phyloP scores from a whole-genome alignment of 23 red algal species.

The Chondrus crispus region DNA sequence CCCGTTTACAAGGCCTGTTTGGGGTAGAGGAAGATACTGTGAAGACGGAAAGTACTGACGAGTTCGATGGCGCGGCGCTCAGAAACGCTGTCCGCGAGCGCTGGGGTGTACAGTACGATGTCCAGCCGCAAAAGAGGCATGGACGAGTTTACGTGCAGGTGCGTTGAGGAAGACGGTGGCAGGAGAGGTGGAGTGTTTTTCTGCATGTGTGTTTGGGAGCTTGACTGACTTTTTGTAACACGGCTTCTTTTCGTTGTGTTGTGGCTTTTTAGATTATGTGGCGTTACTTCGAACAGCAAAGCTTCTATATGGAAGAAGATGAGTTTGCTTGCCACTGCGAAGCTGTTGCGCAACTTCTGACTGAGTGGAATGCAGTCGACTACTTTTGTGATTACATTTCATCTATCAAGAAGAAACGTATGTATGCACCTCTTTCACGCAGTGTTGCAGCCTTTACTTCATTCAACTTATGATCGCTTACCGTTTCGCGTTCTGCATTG shows the following conservation, averaged over 20 bases:
- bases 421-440: background rate
- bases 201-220: background rate
- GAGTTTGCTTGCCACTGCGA: slow-evolving; percentile 52
- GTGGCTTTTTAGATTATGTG: slow-evolving; percentile 45
- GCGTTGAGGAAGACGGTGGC: background rate
- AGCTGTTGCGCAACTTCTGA: slow-evolving; percentile 46
- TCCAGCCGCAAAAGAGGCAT: slow-evolving; percentile 50
- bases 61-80: slow-evolving; percentile 44
- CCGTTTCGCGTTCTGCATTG: too few relatives aligned
- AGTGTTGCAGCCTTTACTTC: too few relatives aligned
- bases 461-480: too few relatives aligned
- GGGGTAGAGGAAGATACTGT: background rate
- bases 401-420: slow-evolving; percentile 65
- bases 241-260: too few relatives aligned
- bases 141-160: slow-evolving; percentile 69
- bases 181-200: background rate
- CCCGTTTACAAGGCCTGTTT: slow-evolving; percentile 48
- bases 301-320: slow-evolving; percentile 67
- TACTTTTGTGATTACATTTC: slow-evolving; percentile 67
- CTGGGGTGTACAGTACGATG: slow-evolving; percentile 60
- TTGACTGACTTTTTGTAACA: slow-evolving; percentile 7
- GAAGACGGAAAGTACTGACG: background rate
- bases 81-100: slow-evolving; percentile 13
- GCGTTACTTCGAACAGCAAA: slow-evolving; percentile 72
- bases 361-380: slow-evolving; percentile 41